Conservation (phyloP, 805 yeast genomes). For the Candida sithepensis region DNA sequence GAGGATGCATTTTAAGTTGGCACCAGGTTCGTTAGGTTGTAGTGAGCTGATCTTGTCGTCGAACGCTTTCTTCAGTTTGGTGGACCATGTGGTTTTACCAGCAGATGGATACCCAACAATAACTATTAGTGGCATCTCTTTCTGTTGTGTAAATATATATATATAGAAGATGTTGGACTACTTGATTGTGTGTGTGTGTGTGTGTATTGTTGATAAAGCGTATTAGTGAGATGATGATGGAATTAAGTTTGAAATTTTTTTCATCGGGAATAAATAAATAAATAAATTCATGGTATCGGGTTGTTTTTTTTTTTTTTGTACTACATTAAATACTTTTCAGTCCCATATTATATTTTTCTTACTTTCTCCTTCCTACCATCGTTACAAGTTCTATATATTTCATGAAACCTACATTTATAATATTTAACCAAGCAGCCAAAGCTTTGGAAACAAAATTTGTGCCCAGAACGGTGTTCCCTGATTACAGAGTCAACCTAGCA, state of each 20-base stretch:
- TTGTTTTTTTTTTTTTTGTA: too few relatives aligned
- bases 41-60: constrained; percentile 41
- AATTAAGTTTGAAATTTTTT: too few relatives aligned
- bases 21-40: constrained; percentile 43
- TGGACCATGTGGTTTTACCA: constrained; percentile 79
- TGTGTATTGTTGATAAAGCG: too few relatives aligned
- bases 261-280: too few relatives aligned
- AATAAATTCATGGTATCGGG: too few relatives aligned
- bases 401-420: background rate
- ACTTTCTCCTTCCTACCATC: too few relatives aligned
- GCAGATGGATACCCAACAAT: constrained; percentile 83
- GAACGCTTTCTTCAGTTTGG: constrained; percentile 46
- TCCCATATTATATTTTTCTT: too few relatives aligned
- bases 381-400: background rate
- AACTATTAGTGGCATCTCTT: constrained; percentile 74
- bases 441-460: constrained; percentile 35
- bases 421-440: background rate
- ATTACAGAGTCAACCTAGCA: constrained; percentile 62
- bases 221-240: background rate
- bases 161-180: too few relatives aligned
- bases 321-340: too few relatives aligned
- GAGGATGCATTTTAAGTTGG: constrained; percentile 56
- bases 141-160: background rate
- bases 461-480: constrained; percentile 74
- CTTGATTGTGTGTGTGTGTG: too few relatives aligned